These are phyloP conservation scores for Hortiboletus campestris DNA, from an alignment of 768 basidiomycete species.

Conservation along the genomic window DNA sequence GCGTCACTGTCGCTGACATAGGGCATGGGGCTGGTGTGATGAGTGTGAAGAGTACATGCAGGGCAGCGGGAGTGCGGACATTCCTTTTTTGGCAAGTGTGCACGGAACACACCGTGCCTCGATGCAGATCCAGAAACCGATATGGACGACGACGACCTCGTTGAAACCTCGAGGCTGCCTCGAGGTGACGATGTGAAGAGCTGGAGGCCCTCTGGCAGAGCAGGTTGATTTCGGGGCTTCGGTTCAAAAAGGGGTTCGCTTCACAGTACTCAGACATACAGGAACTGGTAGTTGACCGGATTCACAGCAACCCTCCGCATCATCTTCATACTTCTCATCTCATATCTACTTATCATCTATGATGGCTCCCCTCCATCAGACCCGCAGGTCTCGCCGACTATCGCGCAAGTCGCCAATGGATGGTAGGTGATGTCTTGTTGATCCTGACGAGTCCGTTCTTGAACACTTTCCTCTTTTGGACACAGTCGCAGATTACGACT, in stretches of 20 bases:
- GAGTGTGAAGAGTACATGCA: neutral
- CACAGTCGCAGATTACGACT: slow-evolving; percentile 30
- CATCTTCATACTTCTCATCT: slow-evolving; percentile 1
- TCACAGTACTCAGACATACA: slow-evolving; percentile 8
- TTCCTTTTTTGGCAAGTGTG: slow-evolving; percentile 7
- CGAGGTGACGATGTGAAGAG: slow-evolving; percentile 41
- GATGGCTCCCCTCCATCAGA: slow-evolving; percentile 35
- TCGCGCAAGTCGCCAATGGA: slow-evolving; percentile 39
- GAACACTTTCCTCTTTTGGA: slow-evolving; percentile 36
- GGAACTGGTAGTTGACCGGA: slow-evolving; percentile 1
- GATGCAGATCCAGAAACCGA: slow-evolving; percentile 30
- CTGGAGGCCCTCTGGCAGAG: slow-evolving; percentile 19
- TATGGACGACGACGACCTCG: slow-evolving; percentile 23
- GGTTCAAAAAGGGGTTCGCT: slow-evolving; percentile 31
- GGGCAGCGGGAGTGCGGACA: neutral
- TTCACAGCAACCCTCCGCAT: neutral
- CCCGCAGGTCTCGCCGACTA: slow-evolving; percentile 45
- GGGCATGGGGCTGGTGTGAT: slow-evolving; percentile 9
- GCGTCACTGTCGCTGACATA: neutral
- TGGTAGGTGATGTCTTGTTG: slow-evolving; percentile 25
- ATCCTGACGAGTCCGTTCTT: slow-evolving; percentile 28
- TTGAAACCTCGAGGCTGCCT: slow-evolving; percentile 36
- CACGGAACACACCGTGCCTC: slow-evolving; percentile 2
- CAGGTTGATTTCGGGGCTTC: slow-evolving; percentile 18
- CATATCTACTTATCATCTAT: neutral